These are phyloP conservation scores for Phyllosticta citribraziliensis DNA, from an alignment of 2,329 filamentous ascomycete genomes.

Conservation along the genomic window DNA sequence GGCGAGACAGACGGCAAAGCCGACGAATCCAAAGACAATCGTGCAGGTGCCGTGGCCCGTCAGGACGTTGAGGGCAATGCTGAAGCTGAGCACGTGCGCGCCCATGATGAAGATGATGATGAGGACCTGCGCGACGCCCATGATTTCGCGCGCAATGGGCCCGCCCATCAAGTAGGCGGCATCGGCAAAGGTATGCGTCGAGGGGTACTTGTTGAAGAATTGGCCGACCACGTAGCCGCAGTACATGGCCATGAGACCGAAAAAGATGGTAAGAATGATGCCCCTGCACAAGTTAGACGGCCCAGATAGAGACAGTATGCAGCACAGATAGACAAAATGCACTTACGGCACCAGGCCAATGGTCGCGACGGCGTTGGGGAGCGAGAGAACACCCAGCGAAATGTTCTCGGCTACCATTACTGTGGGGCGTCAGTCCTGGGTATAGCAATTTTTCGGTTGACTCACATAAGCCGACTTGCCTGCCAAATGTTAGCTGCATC, in stretches of 20 bases:
- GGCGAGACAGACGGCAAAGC: conserved; percentile 48
- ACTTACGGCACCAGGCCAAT: conserved; percentile 43
- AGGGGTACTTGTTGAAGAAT: conserved; percentile 47
- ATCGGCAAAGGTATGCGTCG: conserved; percentile 58
- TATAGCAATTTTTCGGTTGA: background rate
- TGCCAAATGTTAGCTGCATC: background rate
- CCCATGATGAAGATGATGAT: conserved; percentile 61
- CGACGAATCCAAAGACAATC: conserved; percentile 52
- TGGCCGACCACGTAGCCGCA: conserved; percentile 52
- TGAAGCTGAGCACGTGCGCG: conserved; percentile 61
- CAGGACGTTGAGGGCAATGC: conserved; percentile 57
- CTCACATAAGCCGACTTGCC: background rate
- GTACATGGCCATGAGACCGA: conserved; percentile 49
- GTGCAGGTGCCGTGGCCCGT: conserved; percentile 53
- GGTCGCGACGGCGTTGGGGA: conserved; percentile 43
- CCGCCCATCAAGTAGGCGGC: conserved; percentile 55
- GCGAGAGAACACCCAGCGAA: conserved; percentile 46
- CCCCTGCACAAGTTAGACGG: conserved; percentile 25
- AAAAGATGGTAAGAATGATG: conserved; percentile 41
- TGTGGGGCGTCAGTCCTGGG: background rate
- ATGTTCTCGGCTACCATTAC: conserved; percentile 53
- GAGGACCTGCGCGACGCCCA: conserved; percentile 52
- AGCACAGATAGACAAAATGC: background rate
- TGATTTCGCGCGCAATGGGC: conserved; percentile 49
- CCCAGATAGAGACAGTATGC: too few species aligned